Base-by-base conservation (phyloP, 163 green algal species). In the Coccomyxa subellipsoidea region DNA sequence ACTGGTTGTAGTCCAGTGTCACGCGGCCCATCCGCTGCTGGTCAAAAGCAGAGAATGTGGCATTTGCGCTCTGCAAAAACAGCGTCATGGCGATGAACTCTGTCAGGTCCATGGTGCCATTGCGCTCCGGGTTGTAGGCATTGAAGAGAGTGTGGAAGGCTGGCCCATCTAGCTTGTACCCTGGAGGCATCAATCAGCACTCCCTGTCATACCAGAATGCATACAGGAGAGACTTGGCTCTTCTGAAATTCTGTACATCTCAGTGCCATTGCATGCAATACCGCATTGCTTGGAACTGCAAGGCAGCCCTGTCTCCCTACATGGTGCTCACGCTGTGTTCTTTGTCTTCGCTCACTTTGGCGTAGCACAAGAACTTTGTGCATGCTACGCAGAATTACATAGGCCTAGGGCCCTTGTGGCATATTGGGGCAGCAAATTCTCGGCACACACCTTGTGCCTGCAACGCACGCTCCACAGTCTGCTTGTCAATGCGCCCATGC, bases 11-110 rank as follows among this genome's bases (percentile, higher is more conserved):
- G 78, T 92, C 89, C 4, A 96, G 86, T 0, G 86, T 87, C 40
- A 97, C 90, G 21, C 73, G 37, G 6, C 91, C 90, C 1, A 78
- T 87, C 4, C 83, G 80, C 53, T 93, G 84, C 0, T 86, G 40
- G 82, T 97, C 93, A 84, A 97, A 97, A 1, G 93, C 93, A 0
- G 81, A 81, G 83, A 96, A 97, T 0, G 92, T 93, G 36, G 88
- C 86, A 2, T 87, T 85, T 32, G 90, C 89, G 29, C 81, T 89
- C 81, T 95, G 92, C 59, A 97, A 83, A 82, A 96, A 96, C 10
- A 95, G 82, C 76, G 85, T 93, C 81, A 92, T 86, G 27, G 85
- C 90, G 38, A 96, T 93, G 84, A 93, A 96, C 59, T 95, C 91
- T 38, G 94, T 88, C 73, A 96, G 84, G 9, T 79, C 84, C 37